phyloP scores from a whole-genome alignment of 2,329 filamentous ascomycete species.

The Pyricularia pennisetigena region DNA sequence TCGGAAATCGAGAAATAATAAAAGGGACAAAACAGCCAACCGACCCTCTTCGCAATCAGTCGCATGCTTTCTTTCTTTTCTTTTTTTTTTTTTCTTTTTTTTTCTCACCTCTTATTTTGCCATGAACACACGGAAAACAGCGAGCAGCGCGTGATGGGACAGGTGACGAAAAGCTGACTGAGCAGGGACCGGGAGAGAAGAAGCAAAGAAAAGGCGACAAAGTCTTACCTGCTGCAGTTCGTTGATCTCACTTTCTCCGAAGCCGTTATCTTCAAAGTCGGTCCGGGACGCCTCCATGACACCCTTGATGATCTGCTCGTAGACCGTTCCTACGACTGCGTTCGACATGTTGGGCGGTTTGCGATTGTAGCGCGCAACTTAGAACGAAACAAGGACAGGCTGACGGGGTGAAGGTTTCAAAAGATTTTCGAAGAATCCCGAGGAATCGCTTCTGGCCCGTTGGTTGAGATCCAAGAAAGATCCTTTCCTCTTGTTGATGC shows the following conservation, averaged over 20 bases:
- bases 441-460: background rate
- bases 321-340: slow-evolving; percentile 61
- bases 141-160: background rate
- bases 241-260: slow-evolving; percentile 77
- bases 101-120: background rate
- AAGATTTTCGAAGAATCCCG: background rate
- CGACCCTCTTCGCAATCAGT: background rate
- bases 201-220: slow-evolving; percentile 12
- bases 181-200: background rate
- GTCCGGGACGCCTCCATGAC: slow-evolving; percentile 87
- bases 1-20: background rate
- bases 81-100: background rate
- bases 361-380: background rate
- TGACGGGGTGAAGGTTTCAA: background rate
- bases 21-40: background rate
- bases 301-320: slow-evolving; percentile 68
- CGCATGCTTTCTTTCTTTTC: background rate
- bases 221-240: slow-evolving; percentile 75
- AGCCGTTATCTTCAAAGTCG: slow-evolving; percentile 94
- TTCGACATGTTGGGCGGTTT: slow-evolving; percentile 42
- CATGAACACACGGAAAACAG: background rate
- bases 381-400: background rate
- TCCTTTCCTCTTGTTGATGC: background rate
- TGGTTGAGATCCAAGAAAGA: background rate
- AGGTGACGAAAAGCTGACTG: background rate